phyloP scores from a whole-genome alignment of 352 stramenopile genomes.

The Paralagenidium karlingii region DNA sequence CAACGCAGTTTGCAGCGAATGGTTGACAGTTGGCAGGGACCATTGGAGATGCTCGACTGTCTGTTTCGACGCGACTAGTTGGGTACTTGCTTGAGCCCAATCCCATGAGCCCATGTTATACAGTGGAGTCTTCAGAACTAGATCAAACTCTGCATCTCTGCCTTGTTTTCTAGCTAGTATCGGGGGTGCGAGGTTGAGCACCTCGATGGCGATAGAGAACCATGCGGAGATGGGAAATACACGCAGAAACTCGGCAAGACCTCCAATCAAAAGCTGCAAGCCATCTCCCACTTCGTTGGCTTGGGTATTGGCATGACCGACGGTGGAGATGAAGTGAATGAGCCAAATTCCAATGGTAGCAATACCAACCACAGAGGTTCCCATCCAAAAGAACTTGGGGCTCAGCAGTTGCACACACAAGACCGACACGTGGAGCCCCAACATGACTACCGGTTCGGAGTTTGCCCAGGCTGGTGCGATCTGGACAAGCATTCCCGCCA shows the following conservation, averaged over 20 bases:
- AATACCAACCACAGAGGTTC: slow-evolving; percentile 6
- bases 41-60: no score
- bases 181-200: slow-evolving; percentile 11
- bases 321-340: no score
- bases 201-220: slow-evolving; percentile 16
- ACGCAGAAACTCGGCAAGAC: slow-evolving; percentile 3
- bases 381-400: slow-evolving; percentile 16
- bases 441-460: slow-evolving; percentile 9
- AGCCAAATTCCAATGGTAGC: slow-evolving; percentile 18
- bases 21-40: no score
- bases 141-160: no score
- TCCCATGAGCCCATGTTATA: no score
- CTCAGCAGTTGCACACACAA: slow-evolving; percentile 14
- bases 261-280: slow-evolving; percentile 1
- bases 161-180: no score
- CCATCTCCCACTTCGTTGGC: slow-evolving; percentile 1
- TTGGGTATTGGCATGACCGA: slow-evolving; percentile 5
- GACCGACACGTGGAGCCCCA: slow-evolving; percentile 16
- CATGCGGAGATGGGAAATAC: slow-evolving; percentile 8
- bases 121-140: no score
- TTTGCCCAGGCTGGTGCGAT: slow-evolving; percentile 2
- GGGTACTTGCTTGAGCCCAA: no score
- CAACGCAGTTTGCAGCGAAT: no score
- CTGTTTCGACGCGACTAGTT: no score
- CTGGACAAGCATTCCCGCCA: slow-evolving; percentile 13